phyloP scores from a whole-genome alignment of 78 protist species.

The Isochrysis galbana region DNA sequence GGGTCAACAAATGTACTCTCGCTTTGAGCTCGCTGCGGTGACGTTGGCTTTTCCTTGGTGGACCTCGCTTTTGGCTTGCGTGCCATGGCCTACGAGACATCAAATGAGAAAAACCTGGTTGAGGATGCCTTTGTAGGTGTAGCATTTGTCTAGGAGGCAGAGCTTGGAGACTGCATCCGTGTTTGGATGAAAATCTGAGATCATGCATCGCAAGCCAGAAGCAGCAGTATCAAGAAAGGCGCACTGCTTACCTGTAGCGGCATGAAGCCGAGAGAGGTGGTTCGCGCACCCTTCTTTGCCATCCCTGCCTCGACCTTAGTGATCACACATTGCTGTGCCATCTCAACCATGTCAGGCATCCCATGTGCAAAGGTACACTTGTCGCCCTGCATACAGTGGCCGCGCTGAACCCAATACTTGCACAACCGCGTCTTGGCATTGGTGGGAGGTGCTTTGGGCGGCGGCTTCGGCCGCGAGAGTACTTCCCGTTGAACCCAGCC shows the following conservation, averaged over 20 bases:
- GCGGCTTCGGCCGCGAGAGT: background rate
- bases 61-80: no score
- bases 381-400: background rate
- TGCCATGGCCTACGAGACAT: no score
- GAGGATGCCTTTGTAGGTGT: no score
- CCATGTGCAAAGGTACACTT: background rate
- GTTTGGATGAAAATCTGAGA: no score
- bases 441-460: background rate
- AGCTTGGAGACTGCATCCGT: no score
- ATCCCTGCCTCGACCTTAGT: background rate
- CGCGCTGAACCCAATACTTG: background rate
- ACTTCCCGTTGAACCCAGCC: background rate
- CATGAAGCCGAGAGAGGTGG: background rate
- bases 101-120: no score
- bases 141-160: no score
- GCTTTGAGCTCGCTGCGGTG: no score
- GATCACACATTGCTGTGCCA: background rate
- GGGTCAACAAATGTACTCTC: no score
- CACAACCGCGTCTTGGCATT: constrained; percentile 13
- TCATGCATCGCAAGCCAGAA: no score
- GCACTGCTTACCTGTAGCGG: background rate
- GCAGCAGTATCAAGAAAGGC: no score
- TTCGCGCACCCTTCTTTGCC: background rate
- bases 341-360: background rate
- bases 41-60: no score